These are phyloP conservation scores for Amoebophrya sp. DNA, from an alignment of 169 alveolate species.

Conservation along the genomic window DNA sequence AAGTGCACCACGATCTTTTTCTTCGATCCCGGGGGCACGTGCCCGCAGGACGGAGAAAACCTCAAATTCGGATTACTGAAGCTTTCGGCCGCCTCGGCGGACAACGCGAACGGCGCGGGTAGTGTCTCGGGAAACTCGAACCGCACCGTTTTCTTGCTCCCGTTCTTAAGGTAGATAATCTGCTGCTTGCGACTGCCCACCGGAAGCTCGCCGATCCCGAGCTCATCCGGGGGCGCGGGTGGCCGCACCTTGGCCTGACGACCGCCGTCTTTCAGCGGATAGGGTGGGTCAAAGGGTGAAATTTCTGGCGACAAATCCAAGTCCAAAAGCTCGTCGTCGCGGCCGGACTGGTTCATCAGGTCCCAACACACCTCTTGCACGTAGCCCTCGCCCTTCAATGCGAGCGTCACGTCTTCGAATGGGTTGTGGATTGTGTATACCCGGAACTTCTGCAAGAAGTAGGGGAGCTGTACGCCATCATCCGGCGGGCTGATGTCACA, in stretches of 20 bases:
- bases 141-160: slow-evolving; percentile 29
- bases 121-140: slow-evolving; percentile 45
- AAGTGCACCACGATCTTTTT: slow-evolving; percentile 58
- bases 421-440: slow-evolving; percentile 52
- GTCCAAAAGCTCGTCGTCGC: not conserved
- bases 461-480: not conserved
- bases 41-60: slow-evolving; percentile 59
- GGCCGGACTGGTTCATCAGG: slow-evolving; percentile 22
- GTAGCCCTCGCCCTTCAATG: slow-evolving; percentile 40
- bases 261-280: not conserved
- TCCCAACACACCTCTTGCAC: slow-evolving; percentile 43
- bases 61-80: not conserved
- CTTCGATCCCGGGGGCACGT: slow-evolving; percentile 62
- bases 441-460: slow-evolving; percentile 34
- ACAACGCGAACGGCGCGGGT: slow-evolving; percentile 37
- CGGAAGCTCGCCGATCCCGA: slow-evolving; percentile 36
- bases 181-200: not conserved
- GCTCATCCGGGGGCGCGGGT: slow-evolving; percentile 9
- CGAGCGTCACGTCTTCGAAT: slow-evolving; percentile 48
- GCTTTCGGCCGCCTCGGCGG: not conserved
- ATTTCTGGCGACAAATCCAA: not conserved
- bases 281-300: not conserved
- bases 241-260: not conserved
- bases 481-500: not conserved
- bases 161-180: slow-evolving; percentile 40